Evolutionary conservation across 2,329 filamentous ascomycete genomes (phyloP), one percentile per base, ranked within the genome.

Genomic region (Fusarium sp.): DNA sequence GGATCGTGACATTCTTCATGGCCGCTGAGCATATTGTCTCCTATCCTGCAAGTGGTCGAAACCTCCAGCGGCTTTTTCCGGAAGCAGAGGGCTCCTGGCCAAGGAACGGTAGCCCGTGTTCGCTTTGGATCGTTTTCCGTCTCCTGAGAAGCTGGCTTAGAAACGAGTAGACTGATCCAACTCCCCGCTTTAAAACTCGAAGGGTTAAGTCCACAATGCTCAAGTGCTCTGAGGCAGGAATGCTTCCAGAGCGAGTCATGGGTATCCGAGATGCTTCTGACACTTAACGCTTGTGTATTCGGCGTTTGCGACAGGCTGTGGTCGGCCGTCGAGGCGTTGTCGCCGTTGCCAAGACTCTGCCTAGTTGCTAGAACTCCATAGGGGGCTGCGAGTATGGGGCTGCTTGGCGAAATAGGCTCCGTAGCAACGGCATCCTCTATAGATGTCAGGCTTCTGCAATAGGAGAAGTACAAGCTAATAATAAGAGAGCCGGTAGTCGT

Each of bases 401-500:
- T 78, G 16, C 83, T 82, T 0, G 83, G 73, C 8, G 81, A 78
- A 6, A 82, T 79, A 6, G 83, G 69, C 41, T 80, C 82, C 13
- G 81, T 76, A 13, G 79, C 78, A 34, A 83, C 65, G 7, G 77
- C 77, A 64, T 88, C 84, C 15, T 85, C 83, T 18, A 86, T 78
- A 2, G 82, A 82, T 13, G 83, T 75, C 40, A 90, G 76, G 7
- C 85, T 86, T 39, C 82, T 79, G 43, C 86, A 84, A 40, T 82
- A 75, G 4, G 85, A 82, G 51, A 88, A 81, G 40, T 80, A 81
- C 28, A 90, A 73, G 43, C 82, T 83, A 28, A 89, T 79, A 13
- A 89, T 77, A 8, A 90, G 78, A 11, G 83, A 82, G 3, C 88
- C 88, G 0, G 85, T 86, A 2, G 86, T 89, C 7, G 88, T 89